Base-by-base conservation (phyloP, 108 stramenopile genomes). In the Mediolabrus comicus region DNA sequence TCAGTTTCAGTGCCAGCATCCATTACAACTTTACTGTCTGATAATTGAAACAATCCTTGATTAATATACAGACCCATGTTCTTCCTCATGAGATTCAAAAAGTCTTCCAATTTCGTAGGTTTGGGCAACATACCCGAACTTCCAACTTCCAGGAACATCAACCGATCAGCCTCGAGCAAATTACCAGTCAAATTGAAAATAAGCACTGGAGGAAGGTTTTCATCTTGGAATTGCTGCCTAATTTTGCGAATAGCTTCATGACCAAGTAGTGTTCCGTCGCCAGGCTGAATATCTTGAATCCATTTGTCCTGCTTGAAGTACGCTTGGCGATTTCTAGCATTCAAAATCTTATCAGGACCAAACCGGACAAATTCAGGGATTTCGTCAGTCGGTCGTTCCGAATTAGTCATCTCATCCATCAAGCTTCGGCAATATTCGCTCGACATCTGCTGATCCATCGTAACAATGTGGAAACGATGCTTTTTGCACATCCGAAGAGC, bases 391-490 rank as follows among this genome's bases (percentile, higher is more conserved):
- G 67, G 68, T 28, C 52, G 26, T 27, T 64, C 46, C 14, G 32
- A 32, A 14, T 19, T 22, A 30, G 62, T 5, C 51, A 69, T 71
- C 31, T 76, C 75, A 39, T 69, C 57, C 35, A 61, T 35, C 36
- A 71, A 49, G 61, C 68, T 65, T 30, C 62, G 69, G 35, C 77
- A 78, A 34, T 78, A 78, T 9, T 65, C 63, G 3, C 34, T 53
- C 16, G 53, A 56, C 64, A 78, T 53, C 38, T 77, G 76, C 70
- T 78, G 62, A 63, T 78, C 77, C 77, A 78, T 72, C 8, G 77
- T 78, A n/a, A 78, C 67, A 54, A 78, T 62, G 55, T 78, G 77
- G 55, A 71, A 78, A 22, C 62, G 63, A 26, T 65, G 62, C 54
- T 65, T 65, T 49, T 64, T 24, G 53, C 69, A 62, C 77, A 72